Base-by-base conservation (phyloP, 352 stramenopile species). In the Phytophthora citrophthora region DNA sequence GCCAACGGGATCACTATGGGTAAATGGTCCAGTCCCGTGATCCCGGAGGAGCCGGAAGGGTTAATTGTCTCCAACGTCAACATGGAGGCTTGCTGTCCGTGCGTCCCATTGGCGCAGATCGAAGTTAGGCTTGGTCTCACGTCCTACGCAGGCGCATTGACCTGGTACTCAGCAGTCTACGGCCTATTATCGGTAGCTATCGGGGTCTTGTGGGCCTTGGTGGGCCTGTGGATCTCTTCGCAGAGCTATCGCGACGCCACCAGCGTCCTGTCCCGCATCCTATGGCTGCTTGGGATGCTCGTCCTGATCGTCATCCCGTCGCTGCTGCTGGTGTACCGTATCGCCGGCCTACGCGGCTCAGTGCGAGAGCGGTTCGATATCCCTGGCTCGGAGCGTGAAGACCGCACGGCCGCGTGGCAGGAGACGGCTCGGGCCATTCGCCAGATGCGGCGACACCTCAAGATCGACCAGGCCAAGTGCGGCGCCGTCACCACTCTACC, bases 381-480 rank as follows among this genome's bases (percentile, higher is more conserved):
- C 20, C 70, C 70, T 10, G 70, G 70, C 3, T 73, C 61, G 13
- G 41, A 64, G 1, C 56, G 61, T 13, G 70, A 78, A 46, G 70
- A 78, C 46, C 70, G 66, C 49, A 70, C 70, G 39, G 70, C 70
- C 1, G 70, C 66, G 27, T 75, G 61, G 66, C 66, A 75, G 54
- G 70, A 78, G 54, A 68, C 63, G 24, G 61, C 51, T 49, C 58
- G 72, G 2, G 64, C 56, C 23, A 72, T 80, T 44, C 64, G 60
- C 11, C 72, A 80, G 57, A 80, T 79, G 68, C 59, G 53, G 18
- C 55, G 64, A 31, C 72, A 80, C 53, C 52, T 80, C 15, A 63
- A 75, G 56, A 75, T 77, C 58, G 64, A 80, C 29, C 24, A 55
- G 13, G 53, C 45, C 4, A 49, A 57, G 32, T 60, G 43, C 23